Conservation (phyloP, 2,329 filamentous ascomycete genomes). For the Colletotrichum tropicicola region DNA sequence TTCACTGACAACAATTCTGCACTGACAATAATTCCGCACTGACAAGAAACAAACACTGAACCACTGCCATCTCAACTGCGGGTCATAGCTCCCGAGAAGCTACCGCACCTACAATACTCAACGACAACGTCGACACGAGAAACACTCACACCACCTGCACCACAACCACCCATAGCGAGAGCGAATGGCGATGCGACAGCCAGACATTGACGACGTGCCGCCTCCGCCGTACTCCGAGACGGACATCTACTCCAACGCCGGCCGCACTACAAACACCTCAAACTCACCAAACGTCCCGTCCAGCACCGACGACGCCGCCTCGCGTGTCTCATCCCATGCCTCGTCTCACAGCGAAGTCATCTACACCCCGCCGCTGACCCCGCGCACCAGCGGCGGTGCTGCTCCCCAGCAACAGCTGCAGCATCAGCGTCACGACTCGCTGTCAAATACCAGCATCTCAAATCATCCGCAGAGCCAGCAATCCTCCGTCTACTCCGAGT, state of each 20-base stretch:
- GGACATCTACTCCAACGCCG: conserved; percentile 60
- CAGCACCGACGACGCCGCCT: conserved; percentile 46
- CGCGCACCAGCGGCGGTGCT: conserved; percentile 40
- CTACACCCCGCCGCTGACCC: conserved; percentile 62
- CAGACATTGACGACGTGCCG: conserved; percentile 48
- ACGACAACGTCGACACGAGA: neutral
- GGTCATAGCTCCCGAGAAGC: neutral
- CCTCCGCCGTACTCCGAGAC: conserved; percentile 68
- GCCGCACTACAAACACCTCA: conserved; percentile 27
- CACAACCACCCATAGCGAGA: neutral
- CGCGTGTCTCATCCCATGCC: conserved; percentile 44
- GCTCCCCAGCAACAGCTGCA: neutral
- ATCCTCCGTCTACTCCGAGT: conserved; percentile 31
- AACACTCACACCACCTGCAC: neutral
- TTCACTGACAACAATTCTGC: conserved; percentile 19
- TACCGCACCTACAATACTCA: neutral
- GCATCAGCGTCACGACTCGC: neutral
- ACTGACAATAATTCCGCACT: neutral
- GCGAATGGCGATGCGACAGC: conserved; percentile 23
- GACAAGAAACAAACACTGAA: neutral
- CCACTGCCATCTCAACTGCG: neutral
- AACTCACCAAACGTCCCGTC: conserved; percentile 32
- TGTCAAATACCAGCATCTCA: neutral
- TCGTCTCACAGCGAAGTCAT: conserved; percentile 53
- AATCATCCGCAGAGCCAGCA: conserved; percentile 17